A percentile compares a stretch with the other conserved stretches of the same genome.
Evolutionary conservation across 805 yeast genomes (phyloP).

Genomic region (Yamadazyma sp.): DNA sequence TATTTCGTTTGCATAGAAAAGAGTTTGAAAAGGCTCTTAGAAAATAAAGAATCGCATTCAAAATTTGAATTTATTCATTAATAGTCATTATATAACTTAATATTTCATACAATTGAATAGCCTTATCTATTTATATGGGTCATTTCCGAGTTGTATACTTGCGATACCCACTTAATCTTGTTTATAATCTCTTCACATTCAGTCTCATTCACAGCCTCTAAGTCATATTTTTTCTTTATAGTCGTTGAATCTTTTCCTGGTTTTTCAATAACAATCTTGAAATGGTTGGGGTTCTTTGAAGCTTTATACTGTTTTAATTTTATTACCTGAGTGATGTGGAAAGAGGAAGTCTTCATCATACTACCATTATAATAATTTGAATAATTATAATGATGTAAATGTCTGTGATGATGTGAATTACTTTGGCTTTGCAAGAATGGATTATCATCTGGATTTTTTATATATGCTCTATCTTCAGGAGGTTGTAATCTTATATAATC

Average conservation of each 20-base stretch:
- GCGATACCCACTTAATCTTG: constrained; percentile 58
- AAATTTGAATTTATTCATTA: too few relatives aligned
- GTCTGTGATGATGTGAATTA: constrained; percentile 29
- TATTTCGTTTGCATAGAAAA: constrained; percentile 60
- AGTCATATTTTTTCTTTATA: constrained; percentile 71
- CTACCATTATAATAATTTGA: constrained; percentile 56
- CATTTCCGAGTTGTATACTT: constrained; percentile 40
- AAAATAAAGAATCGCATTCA: too few relatives aligned
- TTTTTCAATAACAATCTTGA: constrained; percentile 67
- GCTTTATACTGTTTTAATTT: constrained; percentile 68
- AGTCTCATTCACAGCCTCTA: constrained; percentile 64
- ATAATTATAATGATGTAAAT: constrained; percentile 38
- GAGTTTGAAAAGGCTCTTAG: constrained; percentile 69
- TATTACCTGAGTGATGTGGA: constrained; percentile 75
- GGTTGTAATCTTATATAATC: constrained; percentile 88
- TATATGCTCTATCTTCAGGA: constrained; percentile 62
- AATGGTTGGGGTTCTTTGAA: constrained; percentile 66
- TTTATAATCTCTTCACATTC: constrained; percentile 74
- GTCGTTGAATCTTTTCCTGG: constrained; percentile 39
- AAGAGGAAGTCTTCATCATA: constrained; percentile 76
- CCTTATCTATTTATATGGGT: constrained; percentile 5
- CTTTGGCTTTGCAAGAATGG: constrained; percentile 24
- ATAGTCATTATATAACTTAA: too few relatives aligned
- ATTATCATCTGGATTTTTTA: constrained; percentile 28
- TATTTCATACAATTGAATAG: background rate